Percentiles rank a stretch among this genome's conserved stretches.
These are phyloP conservation scores for Tetratostichococcus sp. DNA, from an alignment of 139 green algal species.

Conservation along the genomic window DNA sequence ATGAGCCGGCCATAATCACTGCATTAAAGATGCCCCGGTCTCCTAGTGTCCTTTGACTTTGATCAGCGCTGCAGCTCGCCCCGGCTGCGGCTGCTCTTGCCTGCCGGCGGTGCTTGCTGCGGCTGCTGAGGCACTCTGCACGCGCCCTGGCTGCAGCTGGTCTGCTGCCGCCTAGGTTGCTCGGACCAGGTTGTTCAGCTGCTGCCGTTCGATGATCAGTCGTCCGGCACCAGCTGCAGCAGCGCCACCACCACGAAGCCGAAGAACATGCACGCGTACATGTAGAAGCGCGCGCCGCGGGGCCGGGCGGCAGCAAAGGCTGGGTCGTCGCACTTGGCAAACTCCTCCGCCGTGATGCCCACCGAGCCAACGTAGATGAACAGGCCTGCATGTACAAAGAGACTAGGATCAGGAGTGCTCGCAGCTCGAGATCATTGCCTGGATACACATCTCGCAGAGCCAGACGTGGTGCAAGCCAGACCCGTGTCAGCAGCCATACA, in stretches of 20 bases:
- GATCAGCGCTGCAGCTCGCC: no score
- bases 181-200: no score
- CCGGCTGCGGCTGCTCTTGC: no score
- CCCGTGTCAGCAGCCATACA: no score
- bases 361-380: conserved; percentile 1
- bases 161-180: no score
- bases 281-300: background rate
- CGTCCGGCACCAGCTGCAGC: background rate
- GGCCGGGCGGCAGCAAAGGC: background rate
- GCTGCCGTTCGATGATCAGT: no score
- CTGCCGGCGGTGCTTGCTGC: no score
- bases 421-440: background rate
- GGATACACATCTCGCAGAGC: background rate
- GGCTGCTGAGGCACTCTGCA: no score
- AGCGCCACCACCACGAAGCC: conserved; percentile 1
- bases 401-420: background rate
- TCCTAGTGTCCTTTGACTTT: no score
- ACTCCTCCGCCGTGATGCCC: background rate
- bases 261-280: background rate
- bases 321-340: background rate
- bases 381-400: background rate
- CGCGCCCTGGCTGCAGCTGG: no score
- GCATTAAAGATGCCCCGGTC: no score
- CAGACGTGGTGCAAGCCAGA: background rate
- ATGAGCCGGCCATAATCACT: no score